Base-by-base conservation (phyloP, 306 rosid genomes). In the Canavalia ensiformis region DNA sequence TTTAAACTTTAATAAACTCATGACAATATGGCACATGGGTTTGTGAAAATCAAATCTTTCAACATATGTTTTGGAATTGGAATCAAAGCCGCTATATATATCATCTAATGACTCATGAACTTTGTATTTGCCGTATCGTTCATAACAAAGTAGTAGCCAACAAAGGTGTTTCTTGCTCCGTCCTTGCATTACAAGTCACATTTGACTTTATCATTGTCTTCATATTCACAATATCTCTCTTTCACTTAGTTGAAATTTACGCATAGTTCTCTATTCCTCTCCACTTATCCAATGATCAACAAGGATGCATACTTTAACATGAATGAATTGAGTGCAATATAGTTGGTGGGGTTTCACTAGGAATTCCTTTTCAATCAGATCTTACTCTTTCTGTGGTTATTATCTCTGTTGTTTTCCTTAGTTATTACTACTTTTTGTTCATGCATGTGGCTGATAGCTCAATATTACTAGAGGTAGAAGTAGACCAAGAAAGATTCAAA, bases 301-400 rank as follows among this genome's bases (percentile, higher is more conserved):
- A 7, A 63, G 0, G 50, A 37, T 37, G 60, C 59, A 63, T 29
- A 2, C 72, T 78, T 66, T 25, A 39, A 45, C 78, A 58, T 74
- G 33, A 39, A 59, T 50, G 35, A 30, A 18, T 18, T 18, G 41
- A 37, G 57, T 65, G 67, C 65, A 63, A 28, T 35, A 54, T 28
- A 70, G 39, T 62, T 57, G 46, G 11, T 49, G 60, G 34, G 33
- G 28, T 5, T 84, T 31, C 39, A 59, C 67, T 35, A 31, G 63
- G 18, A 68, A 31, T 58, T 58, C 37, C 46, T 60, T 74, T 60
- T 80, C 70, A 60, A n/a, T 28, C 57, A 79, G 84, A 84, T 79
- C 51, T 46, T 77, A 62, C 69, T 64, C 80, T 72, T 54, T 70
- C 63, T 28, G 39, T 47, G 50, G 33, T 37, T 47, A 30, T 66